These are phyloP conservation scores for Lyophyllum decastes DNA, from an alignment of 768 basidiomycete species.

Conservation along the genomic window DNA sequence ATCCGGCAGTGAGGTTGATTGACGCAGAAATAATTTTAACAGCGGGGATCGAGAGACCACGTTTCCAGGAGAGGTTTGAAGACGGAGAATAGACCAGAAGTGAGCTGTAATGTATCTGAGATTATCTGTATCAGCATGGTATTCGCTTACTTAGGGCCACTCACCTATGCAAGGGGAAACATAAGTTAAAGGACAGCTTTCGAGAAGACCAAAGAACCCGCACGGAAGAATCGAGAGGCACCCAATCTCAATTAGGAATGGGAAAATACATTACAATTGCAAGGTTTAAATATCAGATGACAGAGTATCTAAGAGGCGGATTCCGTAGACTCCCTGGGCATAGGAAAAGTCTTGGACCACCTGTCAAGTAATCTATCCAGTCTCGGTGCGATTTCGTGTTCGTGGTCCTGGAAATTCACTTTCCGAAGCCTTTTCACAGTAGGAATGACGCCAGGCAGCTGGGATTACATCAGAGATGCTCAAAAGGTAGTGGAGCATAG, in stretches of 20 bases:
- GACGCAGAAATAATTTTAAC: constrained; percentile 6
- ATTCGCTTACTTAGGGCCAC: no score
- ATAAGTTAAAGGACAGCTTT: no score
- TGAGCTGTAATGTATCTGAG: background rate
- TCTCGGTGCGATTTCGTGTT: constrained; percentile 19
- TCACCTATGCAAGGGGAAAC: no score
- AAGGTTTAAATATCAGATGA: no score
- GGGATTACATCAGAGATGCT: background rate
- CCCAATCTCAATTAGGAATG: no score
- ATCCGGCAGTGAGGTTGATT: constrained; percentile 25
- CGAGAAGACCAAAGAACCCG: no score
- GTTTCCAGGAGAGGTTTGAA: background rate
- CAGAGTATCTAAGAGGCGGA: background rate
- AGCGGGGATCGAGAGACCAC: background rate
- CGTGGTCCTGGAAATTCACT: constrained; percentile 23
- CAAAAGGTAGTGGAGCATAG: background rate
- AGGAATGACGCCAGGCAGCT: constrained; percentile 29
- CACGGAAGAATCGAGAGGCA: no score
- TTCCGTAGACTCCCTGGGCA: background rate
- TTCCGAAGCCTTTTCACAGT: constrained; percentile 18
- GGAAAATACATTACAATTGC: no score
- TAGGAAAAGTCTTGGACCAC: constrained; percentile 20
- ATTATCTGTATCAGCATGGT: no score
- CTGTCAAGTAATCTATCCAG: constrained; percentile 15
- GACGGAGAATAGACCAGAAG: background rate